Conservation (phyloP, 805 yeast genomes). For the Candida odintsovae region DNA sequence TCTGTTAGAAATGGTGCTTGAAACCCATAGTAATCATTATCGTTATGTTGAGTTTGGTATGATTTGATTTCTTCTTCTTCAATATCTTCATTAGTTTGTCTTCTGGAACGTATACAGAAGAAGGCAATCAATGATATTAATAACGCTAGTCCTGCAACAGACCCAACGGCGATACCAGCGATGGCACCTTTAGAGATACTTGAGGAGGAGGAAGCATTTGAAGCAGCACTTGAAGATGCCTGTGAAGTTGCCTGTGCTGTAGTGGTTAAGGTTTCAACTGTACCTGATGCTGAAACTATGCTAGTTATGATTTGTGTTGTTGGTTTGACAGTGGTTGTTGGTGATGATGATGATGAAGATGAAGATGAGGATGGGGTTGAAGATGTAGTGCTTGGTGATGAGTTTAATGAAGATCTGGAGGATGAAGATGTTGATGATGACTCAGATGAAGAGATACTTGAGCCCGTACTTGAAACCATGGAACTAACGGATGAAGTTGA, state of each 20-base stretch:
- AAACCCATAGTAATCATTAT: constrained; percentile 2
- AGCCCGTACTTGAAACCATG: constrained; percentile 1
- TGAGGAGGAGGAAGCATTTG: constrained; percentile 40
- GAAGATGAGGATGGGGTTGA: constrained; percentile 6
- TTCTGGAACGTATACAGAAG: constrained; percentile 5
- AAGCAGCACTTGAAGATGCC: constrained; percentile 10
- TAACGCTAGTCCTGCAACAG: constrained; percentile 26
- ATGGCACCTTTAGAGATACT: constrained; percentile 55
- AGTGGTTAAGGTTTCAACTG: constrained; percentile 4
- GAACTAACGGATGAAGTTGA: constrained; percentile 13
- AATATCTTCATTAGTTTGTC: constrained; percentile 8
- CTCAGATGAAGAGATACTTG: neutral
- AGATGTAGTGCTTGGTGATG: neutral
- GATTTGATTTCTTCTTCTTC: constrained; percentile 12
- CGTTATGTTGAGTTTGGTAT: constrained; percentile 5
- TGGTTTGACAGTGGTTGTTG: constrained; percentile 12
- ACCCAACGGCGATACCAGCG: constrained; percentile 31
- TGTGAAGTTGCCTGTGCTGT: constrained; percentile 10
- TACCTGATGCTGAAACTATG: constrained; percentile 1
- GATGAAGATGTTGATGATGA: neutral
- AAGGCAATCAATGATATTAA: constrained; percentile 14
- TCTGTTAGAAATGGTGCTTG: constrained; percentile 1
- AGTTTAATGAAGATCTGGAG: constrained; percentile 1
- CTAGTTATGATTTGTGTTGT: constrained; percentile 9
- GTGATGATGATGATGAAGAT: constrained; percentile 6